phyloP scores from a whole-genome alignment of 139 green algal species.

The Chlorella sorokiniana region DNA sequence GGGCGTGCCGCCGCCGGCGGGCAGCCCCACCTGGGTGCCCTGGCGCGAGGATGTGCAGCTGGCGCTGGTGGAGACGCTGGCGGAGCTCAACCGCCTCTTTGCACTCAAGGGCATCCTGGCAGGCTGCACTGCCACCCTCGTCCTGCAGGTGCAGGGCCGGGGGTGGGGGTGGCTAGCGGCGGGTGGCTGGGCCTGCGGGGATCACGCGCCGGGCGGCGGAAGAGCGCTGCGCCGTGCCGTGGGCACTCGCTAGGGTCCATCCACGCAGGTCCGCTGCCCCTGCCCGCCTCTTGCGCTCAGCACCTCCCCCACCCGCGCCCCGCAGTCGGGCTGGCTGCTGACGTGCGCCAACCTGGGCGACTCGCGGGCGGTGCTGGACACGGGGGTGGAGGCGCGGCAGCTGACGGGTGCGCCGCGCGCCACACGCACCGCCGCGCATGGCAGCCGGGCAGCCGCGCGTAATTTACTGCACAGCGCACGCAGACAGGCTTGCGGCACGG shows the following conservation, averaged over 20 bases:
- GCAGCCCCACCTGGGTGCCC: background rate
- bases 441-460: too few relatives aligned
- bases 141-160: slow-evolving; percentile 32
- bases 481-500: too few relatives aligned
- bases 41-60: slow-evolving; percentile 44
- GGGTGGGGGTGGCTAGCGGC: too few relatives aligned
- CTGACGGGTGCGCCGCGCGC: slow-evolving; percentile 52
- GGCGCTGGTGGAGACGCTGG: slow-evolving; percentile 47
- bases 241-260: too few relatives aligned
- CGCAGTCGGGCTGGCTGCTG: slow-evolving; percentile 74
- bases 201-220: too few relatives aligned
- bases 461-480: too few relatives aligned
- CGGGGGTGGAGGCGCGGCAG: slow-evolving; percentile 43
- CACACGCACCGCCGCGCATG: background rate
- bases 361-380: slow-evolving; percentile 82
- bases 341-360: slow-evolving; percentile 89
- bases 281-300: too few relatives aligned
- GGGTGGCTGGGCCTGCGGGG: too few relatives aligned
- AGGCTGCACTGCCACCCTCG: slow-evolving; percentile 66
- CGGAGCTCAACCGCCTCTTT: slow-evolving; percentile 48
- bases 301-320: too few relatives aligned
- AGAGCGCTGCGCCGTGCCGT: too few relatives aligned
- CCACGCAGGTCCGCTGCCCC: too few relatives aligned
- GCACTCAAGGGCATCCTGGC: slow-evolving; percentile 45
- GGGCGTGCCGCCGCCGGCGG: background rate